These are phyloP conservation scores for Lotus japonicus DNA, from an alignment of 306 rosid genomes.

Conservation along the genomic window DNA sequence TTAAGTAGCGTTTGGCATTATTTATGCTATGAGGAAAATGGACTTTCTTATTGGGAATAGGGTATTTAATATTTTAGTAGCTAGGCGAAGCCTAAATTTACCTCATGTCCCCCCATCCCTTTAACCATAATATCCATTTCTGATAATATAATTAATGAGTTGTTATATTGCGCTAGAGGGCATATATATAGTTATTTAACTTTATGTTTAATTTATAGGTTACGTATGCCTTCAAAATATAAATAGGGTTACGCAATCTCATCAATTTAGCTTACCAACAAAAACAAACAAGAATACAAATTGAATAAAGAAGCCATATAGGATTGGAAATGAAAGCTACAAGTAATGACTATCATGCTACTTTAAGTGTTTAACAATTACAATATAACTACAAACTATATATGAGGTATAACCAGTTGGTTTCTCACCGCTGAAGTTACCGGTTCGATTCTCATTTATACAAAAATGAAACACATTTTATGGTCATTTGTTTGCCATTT, in stretches of 20 bases:
- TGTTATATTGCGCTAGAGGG: background rate
- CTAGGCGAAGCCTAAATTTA: background rate
- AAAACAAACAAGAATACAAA: background rate
- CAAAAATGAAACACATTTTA: too few relatives aligned
- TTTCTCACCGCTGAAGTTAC: too few relatives aligned
- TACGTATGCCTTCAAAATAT: background rate
- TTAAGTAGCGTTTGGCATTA: background rate
- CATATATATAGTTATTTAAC: background rate
- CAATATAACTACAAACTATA: too few relatives aligned
- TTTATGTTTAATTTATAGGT: background rate
- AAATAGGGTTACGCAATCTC: background rate
- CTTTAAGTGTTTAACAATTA: background rate
- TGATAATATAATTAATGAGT: background rate
- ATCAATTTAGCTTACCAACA: background rate
- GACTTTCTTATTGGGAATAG: background rate
- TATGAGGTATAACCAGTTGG: too few relatives aligned
- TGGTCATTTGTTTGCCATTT: too few relatives aligned
- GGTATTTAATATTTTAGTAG: background rate
- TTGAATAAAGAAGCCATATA: background rate
- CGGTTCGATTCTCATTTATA: too few relatives aligned
- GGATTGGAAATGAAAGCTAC: background rate
- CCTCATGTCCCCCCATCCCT: background rate
- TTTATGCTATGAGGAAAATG: background rate
- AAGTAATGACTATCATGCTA: background rate
- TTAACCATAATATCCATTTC: background rate